Percentiles rank a stretch among this genome's conserved stretches.
Conservation (phyloP, 257 asterid species). For the Capsicum chinense region DNA sequence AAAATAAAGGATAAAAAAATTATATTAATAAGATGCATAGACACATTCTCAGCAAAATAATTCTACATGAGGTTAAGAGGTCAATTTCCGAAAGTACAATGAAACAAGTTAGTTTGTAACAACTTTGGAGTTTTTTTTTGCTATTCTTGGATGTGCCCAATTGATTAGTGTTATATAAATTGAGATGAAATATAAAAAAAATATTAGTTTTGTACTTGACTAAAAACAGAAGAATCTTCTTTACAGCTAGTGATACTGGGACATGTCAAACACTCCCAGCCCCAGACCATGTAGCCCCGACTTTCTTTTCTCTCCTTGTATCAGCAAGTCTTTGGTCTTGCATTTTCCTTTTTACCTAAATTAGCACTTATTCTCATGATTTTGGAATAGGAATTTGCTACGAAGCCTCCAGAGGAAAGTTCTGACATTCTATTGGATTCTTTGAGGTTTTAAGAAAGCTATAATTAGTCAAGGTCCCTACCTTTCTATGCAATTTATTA, state of each 20-base stretch:
- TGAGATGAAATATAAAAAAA: too few relatives aligned
- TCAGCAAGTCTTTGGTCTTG: background rate
- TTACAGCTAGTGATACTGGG: slow-evolving; percentile 44
- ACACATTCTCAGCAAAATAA: too few relatives aligned
- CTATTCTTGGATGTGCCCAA: too few relatives aligned
- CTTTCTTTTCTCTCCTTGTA: background rate
- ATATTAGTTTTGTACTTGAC: background rate
- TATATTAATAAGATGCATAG: too few relatives aligned
- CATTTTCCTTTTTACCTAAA: slow-evolving; percentile 23
- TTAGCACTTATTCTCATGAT: background rate
- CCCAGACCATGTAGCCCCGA: slow-evolving; percentile 5
- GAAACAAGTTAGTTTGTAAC: too few relatives aligned
- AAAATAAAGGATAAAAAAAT: too few relatives aligned
- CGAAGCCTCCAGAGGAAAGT: background rate
- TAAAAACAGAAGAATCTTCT: background rate
- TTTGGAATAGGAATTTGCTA: slow-evolving; percentile 5
- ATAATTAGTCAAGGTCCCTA: slow-evolving; percentile 23
- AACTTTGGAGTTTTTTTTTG: too few relatives aligned
- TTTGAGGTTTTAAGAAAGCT: background rate
- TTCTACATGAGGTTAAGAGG: too few relatives aligned
- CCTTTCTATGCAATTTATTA: background rate
- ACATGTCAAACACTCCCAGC: slow-evolving; percentile 40
- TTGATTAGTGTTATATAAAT: too few relatives aligned
- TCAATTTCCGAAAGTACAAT: too few relatives aligned
- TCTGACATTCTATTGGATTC: background rate